These are phyloP conservation scores for apple (Malus domestica) DNA, from an alignment of 306 rosid species.

Conservation along the genomic window ASM211411v1 NC_041794.1:21483501-21484000, in stretches of 20 bases:
- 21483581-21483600: neutral
- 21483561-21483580: neutral
- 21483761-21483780: constrained; percentile 10
- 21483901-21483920: constrained; percentile 24
- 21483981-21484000: constrained; percentile 13
- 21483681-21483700: neutral
- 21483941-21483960: constrained; percentile 19
- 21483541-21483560: neutral
- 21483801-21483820: constrained; percentile 27
- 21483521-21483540: neutral
- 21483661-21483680: neutral
- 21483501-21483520: too few relatives aligned
- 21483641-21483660: neutral
- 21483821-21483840: constrained; percentile 24
- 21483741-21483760: neutral
- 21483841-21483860: neutral
- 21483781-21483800: neutral
- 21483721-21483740: neutral
- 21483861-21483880: constrained; percentile 9
- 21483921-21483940: constrained; percentile 11
- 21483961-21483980: constrained; percentile 3
- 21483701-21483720: neutral
- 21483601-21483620: neutral
- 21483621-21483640: neutral
- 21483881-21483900: constrained; percentile 1